Evolutionary conservation across 345 rosid species (phyloP), one percentile per base, ranked within the genome.

Genomic region (Gossypioides kirkii): DNA sequence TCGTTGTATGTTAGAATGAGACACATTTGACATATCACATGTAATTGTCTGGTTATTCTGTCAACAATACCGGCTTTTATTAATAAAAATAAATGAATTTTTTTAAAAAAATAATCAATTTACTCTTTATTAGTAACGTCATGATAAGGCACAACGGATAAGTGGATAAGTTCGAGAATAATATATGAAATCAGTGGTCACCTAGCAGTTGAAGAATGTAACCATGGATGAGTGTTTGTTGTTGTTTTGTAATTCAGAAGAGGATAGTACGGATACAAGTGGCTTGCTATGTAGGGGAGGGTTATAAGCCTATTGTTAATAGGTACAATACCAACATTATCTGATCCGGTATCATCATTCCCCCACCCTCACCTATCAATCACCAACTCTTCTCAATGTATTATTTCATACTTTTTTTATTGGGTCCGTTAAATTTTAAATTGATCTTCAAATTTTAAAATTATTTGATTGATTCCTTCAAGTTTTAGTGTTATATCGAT

Each of bases 61-160:
- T 32, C 7, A 32, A 32, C 0, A 5, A 32, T 0, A 0, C 5
- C 7, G 7, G 5, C 5, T 32, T 6, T 32, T 32, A 32, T 32
- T 1, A 32, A 32, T 32, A 1, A 0, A 32, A 32, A 32, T 32
- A 0, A 0, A 5, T 5, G 0, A 5, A 32, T 4, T 0, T 32
- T 32, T 32, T 32, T 4, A 32, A 32, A 0, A 32, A 5, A 32
- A 32, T 32, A 32, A 5, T 0, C 7, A 32, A 5, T 0, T 32
- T 32, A 5, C 38, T 0, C 0, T 5, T 32, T 32, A 32, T 32
- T 32, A 5, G 7, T 32, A 1, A 32, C 7, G 0, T 32, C 38
- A 6, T 0, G 7, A 32, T 32, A 32, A 0, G 38, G 38, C 5
- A 5, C 7, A 32, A 0, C 7, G 1, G 0, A 32, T 32, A 32